Conservation (phyloP, 257 asterid genomes). For the Ajuga chamaepitys region DNA sequence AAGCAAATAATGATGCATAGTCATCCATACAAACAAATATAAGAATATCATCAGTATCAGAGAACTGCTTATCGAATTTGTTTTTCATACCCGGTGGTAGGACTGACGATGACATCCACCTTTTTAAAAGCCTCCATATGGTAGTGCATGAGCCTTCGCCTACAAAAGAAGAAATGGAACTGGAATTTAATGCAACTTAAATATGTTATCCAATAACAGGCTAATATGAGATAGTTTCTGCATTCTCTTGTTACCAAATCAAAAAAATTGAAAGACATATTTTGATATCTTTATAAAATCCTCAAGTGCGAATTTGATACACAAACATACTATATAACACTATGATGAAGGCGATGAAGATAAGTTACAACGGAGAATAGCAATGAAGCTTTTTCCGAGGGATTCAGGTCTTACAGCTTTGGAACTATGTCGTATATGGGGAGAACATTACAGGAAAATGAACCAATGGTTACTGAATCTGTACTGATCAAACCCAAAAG, state of each 20-base stretch:
- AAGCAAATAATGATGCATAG: not conserved
- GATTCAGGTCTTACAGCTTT: too few relatives aligned
- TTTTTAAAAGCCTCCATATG: conserved; percentile 65
- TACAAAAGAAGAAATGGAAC: conserved; percentile 25
- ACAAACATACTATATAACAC: not conserved
- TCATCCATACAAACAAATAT: not conserved
- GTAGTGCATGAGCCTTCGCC: conserved; percentile 90
- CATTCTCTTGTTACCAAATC: not conserved
- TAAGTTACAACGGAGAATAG: too few relatives aligned
- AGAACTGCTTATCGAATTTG: not conserved
- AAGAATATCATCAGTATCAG: conserved; percentile 3
- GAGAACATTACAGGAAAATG: too few relatives aligned
- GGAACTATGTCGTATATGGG: too few relatives aligned
- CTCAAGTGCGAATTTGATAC: not conserved
- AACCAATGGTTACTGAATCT: too few relatives aligned
- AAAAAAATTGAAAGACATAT: not conserved
- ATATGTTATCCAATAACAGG: not conserved
- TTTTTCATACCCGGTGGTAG: conserved; percentile 82
- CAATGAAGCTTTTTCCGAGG: too few relatives aligned
- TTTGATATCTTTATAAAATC: not conserved
- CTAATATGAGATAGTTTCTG: not conserved
- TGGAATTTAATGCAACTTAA: not conserved
- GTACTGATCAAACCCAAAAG: not conserved
- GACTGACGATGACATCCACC: conserved; percentile 91
- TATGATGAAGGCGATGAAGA: too few relatives aligned